Percentiles rank a stretch among this genome's conserved stretches.
phyloP scores from a whole-genome alignment of 2,329 filamentous ascomycete species.

The Didymella pinodella region DNA sequence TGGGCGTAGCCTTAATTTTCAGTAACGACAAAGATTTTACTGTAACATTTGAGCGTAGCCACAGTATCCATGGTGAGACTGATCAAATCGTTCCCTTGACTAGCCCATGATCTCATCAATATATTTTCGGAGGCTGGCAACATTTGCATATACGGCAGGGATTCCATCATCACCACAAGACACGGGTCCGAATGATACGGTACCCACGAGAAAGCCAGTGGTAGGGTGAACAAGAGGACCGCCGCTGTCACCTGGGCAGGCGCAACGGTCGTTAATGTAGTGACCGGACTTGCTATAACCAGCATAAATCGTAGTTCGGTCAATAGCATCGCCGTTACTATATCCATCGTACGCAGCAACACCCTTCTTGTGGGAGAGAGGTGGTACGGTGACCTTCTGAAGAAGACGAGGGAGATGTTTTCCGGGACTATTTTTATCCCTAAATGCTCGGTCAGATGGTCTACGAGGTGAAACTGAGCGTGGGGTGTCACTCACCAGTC shows the following conservation, averaged over 20 bases:
- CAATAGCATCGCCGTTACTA: background rate
- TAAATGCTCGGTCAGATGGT: background rate
- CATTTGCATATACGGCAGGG: background rate
- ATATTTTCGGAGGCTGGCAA: background rate
- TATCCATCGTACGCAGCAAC: background rate
- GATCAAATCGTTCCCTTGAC: background rate
- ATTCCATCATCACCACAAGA: background rate
- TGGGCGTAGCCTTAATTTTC: background rate
- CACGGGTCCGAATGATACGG: background rate
- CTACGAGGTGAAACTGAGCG: background rate
- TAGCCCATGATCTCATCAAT: background rate
- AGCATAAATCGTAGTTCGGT: background rate
- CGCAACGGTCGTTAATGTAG: background rate
- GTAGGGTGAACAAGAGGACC: background rate
- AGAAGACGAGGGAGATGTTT: background rate
- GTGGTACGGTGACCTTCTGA: background rate
- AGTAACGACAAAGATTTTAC: background rate
- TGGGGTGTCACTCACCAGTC: background rate
- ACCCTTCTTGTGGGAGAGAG: background rate
- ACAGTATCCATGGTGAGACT: background rate
- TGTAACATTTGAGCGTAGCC: background rate
- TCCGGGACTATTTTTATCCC: background rate
- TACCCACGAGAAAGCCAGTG: background rate
- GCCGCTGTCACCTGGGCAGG: background rate
- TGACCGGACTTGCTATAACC: background rate